Percentiles rank a stretch among this genome's conserved stretches.
phyloP scores from a whole-genome alignment of 2,329 filamentous ascomycete genomes.

The Colletotrichum plurivorum region DNA sequence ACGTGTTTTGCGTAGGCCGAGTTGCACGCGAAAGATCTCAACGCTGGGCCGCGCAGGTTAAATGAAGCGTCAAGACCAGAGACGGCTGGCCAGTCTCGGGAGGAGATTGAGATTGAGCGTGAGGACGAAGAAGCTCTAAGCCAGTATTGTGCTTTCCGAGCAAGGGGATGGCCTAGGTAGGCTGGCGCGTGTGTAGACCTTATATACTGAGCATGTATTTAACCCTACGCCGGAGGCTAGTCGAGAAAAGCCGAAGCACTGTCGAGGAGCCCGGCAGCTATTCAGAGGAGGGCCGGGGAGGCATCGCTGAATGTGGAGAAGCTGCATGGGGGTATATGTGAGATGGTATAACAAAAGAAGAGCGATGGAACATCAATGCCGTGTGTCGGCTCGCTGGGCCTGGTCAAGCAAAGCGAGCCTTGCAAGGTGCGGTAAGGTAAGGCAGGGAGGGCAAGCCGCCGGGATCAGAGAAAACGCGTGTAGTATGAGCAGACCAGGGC shows the following conservation, averaged over 20 bases:
- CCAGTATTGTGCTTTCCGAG: not conserved
- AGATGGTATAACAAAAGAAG: slow-evolving; percentile 16
- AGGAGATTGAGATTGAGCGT: not conserved
- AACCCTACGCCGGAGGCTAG: slow-evolving; percentile 1
- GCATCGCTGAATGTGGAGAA: slow-evolving; percentile 33
- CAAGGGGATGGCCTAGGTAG: not conserved
- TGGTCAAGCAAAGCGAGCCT: slow-evolving; percentile 4
- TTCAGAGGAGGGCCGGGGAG: slow-evolving; percentile 21
- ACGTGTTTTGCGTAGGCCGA: not conserved
- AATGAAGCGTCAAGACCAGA: not conserved
- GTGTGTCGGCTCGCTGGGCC: slow-evolving; percentile 21
- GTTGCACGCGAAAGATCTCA: not conserved
- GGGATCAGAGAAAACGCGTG: too few relatives aligned
- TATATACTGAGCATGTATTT: slow-evolving; percentile 20
- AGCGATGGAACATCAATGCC: slow-evolving; percentile 38
- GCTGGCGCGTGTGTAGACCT: slow-evolving; percentile 12
- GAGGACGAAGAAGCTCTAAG: not conserved
- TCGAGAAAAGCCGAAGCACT: slow-evolving; percentile 18
- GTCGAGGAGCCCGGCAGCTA: slow-evolving; percentile 25
- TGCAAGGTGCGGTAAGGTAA: slow-evolving; percentile 1
- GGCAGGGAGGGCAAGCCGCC: not conserved
- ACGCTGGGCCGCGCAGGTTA: not conserved
- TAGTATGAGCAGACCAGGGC: too few relatives aligned
- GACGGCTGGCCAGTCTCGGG: not conserved
- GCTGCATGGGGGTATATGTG: slow-evolving; percentile 21